Percentiles rank a stretch among this genome's conserved stretches.
Conservation (phyloP, 2,329 filamentous ascomycete genomes). For the Aureobasidium sp. region DNA sequence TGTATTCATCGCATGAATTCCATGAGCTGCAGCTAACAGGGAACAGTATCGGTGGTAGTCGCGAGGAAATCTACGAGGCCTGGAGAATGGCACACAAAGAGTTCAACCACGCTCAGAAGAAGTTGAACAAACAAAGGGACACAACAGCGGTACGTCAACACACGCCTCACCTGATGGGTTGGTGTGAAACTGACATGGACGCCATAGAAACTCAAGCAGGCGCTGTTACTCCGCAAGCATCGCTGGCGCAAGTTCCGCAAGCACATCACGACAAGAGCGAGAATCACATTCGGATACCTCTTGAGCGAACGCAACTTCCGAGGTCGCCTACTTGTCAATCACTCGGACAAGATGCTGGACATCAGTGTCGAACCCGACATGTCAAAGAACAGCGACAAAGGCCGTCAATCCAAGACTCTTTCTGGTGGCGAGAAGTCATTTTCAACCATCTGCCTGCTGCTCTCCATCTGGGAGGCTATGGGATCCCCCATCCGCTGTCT, state of each 20-base stretch:
- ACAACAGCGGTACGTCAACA: slow-evolving; percentile 47
- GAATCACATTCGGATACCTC: slow-evolving; percentile 88
- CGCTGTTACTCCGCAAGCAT: slow-evolving; percentile 73
- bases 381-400: slow-evolving; percentile 73
- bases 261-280: slow-evolving; percentile 86
- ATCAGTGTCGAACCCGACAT: slow-evolving; percentile 77
- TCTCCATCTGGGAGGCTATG: slow-evolving; percentile 98
- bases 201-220: slow-evolving; percentile 56
- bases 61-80: slow-evolving; percentile 31
- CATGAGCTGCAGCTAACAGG: not conserved
- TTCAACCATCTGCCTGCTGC: slow-evolving; percentile 92
- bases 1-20: not conserved
- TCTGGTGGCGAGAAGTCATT: slow-evolving; percentile 99
- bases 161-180: slow-evolving; percentile 31
- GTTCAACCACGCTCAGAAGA: slow-evolving; percentile 26
- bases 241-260: slow-evolving; percentile 87
- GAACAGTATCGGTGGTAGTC: slow-evolving; percentile 33
- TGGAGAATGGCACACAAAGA: slow-evolving; percentile 4
- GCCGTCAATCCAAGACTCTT: slow-evolving; percentile 89
- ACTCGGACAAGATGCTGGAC: slow-evolving; percentile 76
- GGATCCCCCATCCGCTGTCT: slow-evolving; percentile 94
- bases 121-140: slow-evolving; percentile 28
- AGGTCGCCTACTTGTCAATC: slow-evolving; percentile 82
- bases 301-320: slow-evolving; percentile 91
- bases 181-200: not conserved